phyloP scores from a whole-genome alignment of 441 rosid species.

The Adansonia gregorii region DNA sequence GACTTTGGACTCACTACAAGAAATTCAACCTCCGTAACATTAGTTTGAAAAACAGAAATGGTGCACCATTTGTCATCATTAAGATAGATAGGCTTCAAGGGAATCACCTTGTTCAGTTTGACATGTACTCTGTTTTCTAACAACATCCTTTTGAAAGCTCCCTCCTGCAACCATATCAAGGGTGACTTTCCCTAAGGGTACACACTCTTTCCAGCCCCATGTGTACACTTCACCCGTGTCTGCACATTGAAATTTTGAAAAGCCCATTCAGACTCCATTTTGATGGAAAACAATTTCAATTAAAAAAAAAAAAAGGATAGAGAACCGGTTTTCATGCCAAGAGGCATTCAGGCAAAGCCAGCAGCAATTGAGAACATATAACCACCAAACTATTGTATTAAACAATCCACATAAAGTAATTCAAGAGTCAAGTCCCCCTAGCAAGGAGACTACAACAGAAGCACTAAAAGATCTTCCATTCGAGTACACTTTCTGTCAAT shows the following conservation, averaged over 20 bases:
- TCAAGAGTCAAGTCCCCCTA: constrained; percentile 4
- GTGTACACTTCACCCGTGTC: constrained; percentile 65
- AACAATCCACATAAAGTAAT: not conserved
- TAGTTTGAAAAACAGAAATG: constrained; percentile 17
- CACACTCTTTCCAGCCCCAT: constrained; percentile 84
- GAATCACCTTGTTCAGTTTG: constrained; percentile 56
- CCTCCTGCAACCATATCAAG: constrained; percentile 41
- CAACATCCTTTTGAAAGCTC: constrained; percentile 40
- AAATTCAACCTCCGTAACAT: not conserved
- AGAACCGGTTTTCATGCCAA: too few relatives aligned
- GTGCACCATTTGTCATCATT: not conserved
- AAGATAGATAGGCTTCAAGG: constrained; percentile 5
- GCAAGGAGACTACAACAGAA: not conserved
- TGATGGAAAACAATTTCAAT: too few relatives aligned
- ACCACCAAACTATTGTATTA: too few relatives aligned
- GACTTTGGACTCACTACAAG: constrained; percentile 47
- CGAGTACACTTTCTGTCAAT: constrained; percentile 5
- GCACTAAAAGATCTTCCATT: not conserved
- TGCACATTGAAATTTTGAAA: constrained; percentile 21
- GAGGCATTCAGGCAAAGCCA: not conserved
- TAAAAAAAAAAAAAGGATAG: not conserved
- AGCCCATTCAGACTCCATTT: not conserved
- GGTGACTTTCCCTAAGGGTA: constrained; percentile 53
- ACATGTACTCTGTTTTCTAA: constrained; percentile 43
- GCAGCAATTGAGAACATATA: too few relatives aligned